Base-by-base conservation (phyloP, 805 yeast genomes). In the Schizosaccharomyces octosporus region DNA sequence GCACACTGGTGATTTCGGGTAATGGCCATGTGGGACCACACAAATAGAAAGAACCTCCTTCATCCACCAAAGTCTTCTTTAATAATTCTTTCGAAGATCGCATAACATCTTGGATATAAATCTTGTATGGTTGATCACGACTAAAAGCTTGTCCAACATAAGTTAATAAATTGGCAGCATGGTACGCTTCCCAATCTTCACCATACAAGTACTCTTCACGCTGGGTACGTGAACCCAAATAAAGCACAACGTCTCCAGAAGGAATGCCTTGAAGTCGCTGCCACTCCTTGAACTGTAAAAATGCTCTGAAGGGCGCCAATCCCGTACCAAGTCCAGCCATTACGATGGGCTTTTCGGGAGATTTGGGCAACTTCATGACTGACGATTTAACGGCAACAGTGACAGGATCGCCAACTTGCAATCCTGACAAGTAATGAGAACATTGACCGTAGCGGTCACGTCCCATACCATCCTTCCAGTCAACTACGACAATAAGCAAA, bases 1-100 rank as follows among this genome's bases (percentile, higher is more conserved):
- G 76, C 67, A 95, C 95, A 55, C 83, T 84, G 61, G 95, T 85
- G 67, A 90, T 85, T 71, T 89, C 96, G 11, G 97, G 96, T 69
- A 90, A 97, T 42, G 97, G 97, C 97, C 97, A 90, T 1, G 97
- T 90, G 55, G 97, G 97, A 64, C 97, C 97, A 81, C 97, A 90
- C 71, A 90, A 78, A 75, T 90, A 90, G 80, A 90, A 90, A 31
- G 88, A 83, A 63, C 97, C 97, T 63, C 83, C 75, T 74, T 88
- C 78, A 65, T 76, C 74, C 55, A 82, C 84, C 72, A 90, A 81
- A 60, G 95, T 89, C 55, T 81, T 85, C 59, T 85, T 84, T 72
- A 90, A 78, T 55, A 80, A 83, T 61, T 76, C 78, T 68, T 87
- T 74, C 63, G 81, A 79, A 71, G 87, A 87, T 69, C 88, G 80